Conservation (phyloP, 2,329 filamentous ascomycete genomes). For the Hirsutella thompsonii region DNA sequence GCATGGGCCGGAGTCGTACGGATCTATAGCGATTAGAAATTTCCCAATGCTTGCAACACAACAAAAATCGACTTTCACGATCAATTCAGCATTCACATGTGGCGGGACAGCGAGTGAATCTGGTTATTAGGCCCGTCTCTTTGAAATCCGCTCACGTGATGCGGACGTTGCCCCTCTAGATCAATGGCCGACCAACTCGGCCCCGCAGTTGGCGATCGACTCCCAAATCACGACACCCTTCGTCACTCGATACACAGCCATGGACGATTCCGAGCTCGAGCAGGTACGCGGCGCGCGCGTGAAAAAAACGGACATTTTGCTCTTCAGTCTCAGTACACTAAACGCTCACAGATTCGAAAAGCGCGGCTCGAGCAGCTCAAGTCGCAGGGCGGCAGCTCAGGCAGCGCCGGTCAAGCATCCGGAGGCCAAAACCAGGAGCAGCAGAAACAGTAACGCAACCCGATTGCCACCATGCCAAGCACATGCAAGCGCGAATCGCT, state of each 20-base stretch:
- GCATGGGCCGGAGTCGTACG: background rate
- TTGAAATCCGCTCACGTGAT: slow-evolving; percentile 7
- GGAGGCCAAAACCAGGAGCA: slow-evolving; percentile 44
- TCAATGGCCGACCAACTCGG: background rate
- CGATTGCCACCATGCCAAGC: no score
- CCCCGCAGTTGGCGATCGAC: background rate
- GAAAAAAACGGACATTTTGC: background rate
- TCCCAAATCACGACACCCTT: background rate
- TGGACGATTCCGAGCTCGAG: slow-evolving; percentile 32
- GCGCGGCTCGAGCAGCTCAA: slow-evolving; percentile 91
- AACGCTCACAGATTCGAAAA: slow-evolving; percentile 58
- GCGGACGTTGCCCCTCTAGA: slow-evolving; percentile 8
- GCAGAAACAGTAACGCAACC: slow-evolving; percentile 29
- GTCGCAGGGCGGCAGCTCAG: slow-evolving; percentile 45
- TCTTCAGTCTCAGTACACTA: background rate
- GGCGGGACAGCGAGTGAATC: no score
- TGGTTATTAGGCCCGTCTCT: no score
- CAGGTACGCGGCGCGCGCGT: slow-evolving; percentile 15
- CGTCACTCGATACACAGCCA: slow-evolving; percentile 7
- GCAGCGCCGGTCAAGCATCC: slow-evolving; percentile 22
- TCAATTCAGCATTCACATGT: no score
- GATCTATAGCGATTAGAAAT: no score
- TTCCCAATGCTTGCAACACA: no score
- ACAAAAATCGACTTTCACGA: no score
- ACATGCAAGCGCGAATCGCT: background rate